Conservation (phyloP, 208 protist species). For the Crithidia fasciculata region DNA sequence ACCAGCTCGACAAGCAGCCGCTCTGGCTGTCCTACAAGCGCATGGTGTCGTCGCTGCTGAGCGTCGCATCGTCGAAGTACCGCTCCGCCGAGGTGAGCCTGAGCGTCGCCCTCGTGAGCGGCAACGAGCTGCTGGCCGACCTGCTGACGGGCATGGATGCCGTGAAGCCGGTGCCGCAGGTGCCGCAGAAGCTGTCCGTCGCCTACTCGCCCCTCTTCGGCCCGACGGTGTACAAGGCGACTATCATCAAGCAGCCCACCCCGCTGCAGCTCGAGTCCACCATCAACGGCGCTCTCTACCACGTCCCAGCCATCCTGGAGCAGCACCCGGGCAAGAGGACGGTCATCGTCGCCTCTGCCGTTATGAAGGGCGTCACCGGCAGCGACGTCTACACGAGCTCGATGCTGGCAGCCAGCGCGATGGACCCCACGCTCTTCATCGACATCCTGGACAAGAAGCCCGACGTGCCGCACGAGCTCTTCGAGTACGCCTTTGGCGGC, state of each 20-base stretch:
- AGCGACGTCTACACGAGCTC: constrained; percentile 63
- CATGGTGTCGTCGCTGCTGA: constrained; percentile 60
- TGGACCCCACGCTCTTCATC: constrained; percentile 41
- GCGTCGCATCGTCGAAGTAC: constrained; percentile 51
- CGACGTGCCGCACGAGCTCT: constrained; percentile 50
- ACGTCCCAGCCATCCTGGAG: constrained; percentile 43
- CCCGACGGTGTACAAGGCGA: constrained; percentile 63
- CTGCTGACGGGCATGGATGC: constrained; percentile 32
- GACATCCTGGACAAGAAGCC: constrained; percentile 56
- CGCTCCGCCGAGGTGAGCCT: constrained; percentile 54
- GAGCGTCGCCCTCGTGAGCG: constrained; percentile 47
- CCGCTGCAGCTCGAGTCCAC: constrained; percentile 53
- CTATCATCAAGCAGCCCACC: constrained; percentile 51
- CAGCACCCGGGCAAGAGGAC: constrained; percentile 35
- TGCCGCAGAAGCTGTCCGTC: constrained; percentile 39
- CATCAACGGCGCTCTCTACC: constrained; percentile 56
- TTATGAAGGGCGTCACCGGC: constrained; percentile 57
- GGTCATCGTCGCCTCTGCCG: constrained; percentile 54
- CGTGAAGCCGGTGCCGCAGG: constrained; percentile 22
- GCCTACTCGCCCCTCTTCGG: constrained; percentile 71
- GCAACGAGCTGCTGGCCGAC: constrained; percentile 50
- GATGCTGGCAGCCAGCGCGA: constrained; percentile 45
- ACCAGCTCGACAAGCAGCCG: constrained; percentile 57
- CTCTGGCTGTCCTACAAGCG: constrained; percentile 71
- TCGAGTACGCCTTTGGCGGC: constrained; percentile 69